Evolutionary conservation across 2,329 filamentous ascomycete species (phyloP), one percentile per base, ranked within the genome.

Genomic region (Trichoderma atroviride): DNA sequence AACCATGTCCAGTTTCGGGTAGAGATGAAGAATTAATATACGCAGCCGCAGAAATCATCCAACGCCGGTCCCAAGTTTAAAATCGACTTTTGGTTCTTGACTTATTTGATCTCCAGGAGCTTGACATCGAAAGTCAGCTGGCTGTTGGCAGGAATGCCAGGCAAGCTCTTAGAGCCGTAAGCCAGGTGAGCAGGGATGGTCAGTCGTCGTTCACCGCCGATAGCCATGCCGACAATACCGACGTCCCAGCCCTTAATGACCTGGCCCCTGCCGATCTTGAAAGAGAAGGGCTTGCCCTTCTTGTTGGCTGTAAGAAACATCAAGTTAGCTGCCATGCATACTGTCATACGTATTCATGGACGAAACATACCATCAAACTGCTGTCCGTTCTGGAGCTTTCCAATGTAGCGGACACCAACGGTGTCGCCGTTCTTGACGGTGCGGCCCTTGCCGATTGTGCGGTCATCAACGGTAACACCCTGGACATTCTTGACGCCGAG

Each of bases 231-330:
- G 74, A 88, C 86, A 75, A 99, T 85, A 83, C 96, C 96, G 73
- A 98, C 88, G 80, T 99, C 96, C 96, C 96, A 98, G 75, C 96
- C 96, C 88, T 97, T 96, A 86, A 99, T 99, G 77, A 99, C 96
- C 82, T 98, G 93, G 71, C 94, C 94, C 79, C 90, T 89, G 75
- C 96, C 96, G 71, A 96, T 89, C 86, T 95, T 97, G 89, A 98
- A 98, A 74, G 87, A 88, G 85, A 99, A 99, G 70, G 96, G 95
- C 85, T 97, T 94, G 77, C 96, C 96, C 86, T 96, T 97, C 88
- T 98, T 99, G 88, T 99, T 98, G 82, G 94, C 93, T 94, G 76
- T 69, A 22, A 47, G 27, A 13, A 55, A 73, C 29, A 22, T 33
- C 14, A 13, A 14, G 31, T 65, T 24, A 65, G 55, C 24, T 13